These are phyloP conservation scores for Thalassiosira ordinaria DNA, from an alignment of 352 stramenopile genomes.

Conservation along the genomic window DNA sequence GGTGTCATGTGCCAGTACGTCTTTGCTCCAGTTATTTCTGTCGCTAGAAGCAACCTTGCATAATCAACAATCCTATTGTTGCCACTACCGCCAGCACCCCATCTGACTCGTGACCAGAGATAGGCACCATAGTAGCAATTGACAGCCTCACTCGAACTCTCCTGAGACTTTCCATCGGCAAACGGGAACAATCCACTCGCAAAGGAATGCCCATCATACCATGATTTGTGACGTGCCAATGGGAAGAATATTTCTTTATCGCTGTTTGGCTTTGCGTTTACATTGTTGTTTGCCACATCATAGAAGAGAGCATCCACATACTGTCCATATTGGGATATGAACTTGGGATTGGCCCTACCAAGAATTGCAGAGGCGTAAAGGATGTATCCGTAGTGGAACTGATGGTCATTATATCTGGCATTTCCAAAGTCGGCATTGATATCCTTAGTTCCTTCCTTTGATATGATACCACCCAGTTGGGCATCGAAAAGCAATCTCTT, in stretches of 20 bases:
- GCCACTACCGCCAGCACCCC: conserved; percentile 72
- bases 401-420: conserved; percentile 88
- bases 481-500: conserved; percentile 90
- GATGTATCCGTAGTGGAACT: conserved; percentile 94
- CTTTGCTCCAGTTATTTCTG: conserved; percentile 92
- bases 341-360: conserved; percentile 63
- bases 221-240: conserved; percentile 94
- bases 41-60: conserved; percentile 90
- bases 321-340: conserved; percentile 69
- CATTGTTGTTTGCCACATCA: conserved; percentile 78
- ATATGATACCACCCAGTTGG: conserved; percentile 91
- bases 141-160: conserved; percentile 95
- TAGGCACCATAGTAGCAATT: conserved; percentile 98
- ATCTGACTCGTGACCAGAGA: conserved; percentile 86
- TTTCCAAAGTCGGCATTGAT: conserved; percentile 92
- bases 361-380: conserved; percentile 77
- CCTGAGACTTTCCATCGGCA: conserved; percentile 94
- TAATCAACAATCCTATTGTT: conserved; percentile 83
- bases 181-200: conserved; percentile 94
- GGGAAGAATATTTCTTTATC: conserved; percentile 85
- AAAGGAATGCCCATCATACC: conserved; percentile 93
- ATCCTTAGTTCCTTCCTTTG: conserved; percentile 89
- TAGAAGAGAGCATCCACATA: conserved; percentile 77
- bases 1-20: conserved; percentile 96
- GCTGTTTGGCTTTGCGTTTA: conserved; percentile 27